These are phyloP conservation scores for Metarhizium guizhouense DNA, from an alignment of 2,329 filamentous ascomycete genomes.

Conservation along the genomic window DNA sequence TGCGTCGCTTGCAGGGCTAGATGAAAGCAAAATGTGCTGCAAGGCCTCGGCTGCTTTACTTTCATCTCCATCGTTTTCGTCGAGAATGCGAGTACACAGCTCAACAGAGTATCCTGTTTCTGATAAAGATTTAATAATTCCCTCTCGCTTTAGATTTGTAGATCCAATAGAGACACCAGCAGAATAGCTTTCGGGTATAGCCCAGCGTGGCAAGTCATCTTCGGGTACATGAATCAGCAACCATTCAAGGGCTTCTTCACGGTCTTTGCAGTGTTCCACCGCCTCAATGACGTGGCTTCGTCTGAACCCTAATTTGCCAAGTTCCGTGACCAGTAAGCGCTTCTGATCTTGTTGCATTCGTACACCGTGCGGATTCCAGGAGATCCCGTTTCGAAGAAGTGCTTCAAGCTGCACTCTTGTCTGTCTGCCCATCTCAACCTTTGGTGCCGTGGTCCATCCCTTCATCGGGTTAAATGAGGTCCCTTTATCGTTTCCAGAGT, in stretches of 20 bases:
- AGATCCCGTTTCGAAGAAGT: slow-evolving; percentile 65
- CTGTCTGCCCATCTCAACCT: slow-evolving; percentile 84
- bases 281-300: slow-evolving; percentile 84
- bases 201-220: slow-evolving; percentile 90
- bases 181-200: slow-evolving; percentile 82
- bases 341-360: slow-evolving; percentile 51
- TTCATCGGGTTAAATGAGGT: slow-evolving; percentile 44
- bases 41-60: slow-evolving; percentile 68
- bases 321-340: slow-evolving; percentile 57
- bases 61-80: slow-evolving; percentile 64
- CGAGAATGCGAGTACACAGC: slow-evolving; percentile 69
- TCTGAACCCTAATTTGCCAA: slow-evolving; percentile 77
- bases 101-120: slow-evolving; percentile 79
- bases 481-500: slow-evolving; percentile 24
- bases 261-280: slow-evolving; percentile 76
- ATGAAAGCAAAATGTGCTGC: slow-evolving; percentile 43
- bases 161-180: slow-evolving; percentile 83
- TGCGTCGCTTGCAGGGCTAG: slow-evolving; percentile 7
- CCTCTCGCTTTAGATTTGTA: slow-evolving; percentile 71
- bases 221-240: slow-evolving; percentile 93
- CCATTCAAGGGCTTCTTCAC: slow-evolving; percentile 92
- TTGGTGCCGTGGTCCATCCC: slow-evolving; percentile 77
- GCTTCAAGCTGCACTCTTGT: slow-evolving; percentile 72
- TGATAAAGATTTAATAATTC: slow-evolving; percentile 71
- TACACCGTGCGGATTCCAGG: slow-evolving; percentile 80